These are phyloP conservation scores for Metschnikowia bowlesiae DNA, from an alignment of 805 yeast species.

Conservation along the genomic window DNA sequence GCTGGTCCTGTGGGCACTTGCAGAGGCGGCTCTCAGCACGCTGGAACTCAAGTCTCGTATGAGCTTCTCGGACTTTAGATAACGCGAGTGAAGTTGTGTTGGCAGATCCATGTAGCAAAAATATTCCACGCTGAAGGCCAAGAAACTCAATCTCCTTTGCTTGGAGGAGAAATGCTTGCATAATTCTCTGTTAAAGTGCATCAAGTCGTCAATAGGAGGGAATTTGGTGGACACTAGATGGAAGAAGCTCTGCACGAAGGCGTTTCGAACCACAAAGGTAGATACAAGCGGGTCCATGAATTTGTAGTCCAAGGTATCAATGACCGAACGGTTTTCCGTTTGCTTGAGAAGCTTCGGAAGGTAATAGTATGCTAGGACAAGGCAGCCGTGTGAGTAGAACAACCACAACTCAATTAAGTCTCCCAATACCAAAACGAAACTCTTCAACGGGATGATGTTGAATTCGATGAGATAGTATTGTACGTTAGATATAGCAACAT, in stretches of 20 bases:
- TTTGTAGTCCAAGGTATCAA: constrained; percentile 3
- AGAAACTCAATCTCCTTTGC: constrained; percentile 3
- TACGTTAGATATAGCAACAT: constrained; percentile 4
- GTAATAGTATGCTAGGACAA: constrained; percentile 6
- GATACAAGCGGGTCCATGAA: constrained; percentile 7
- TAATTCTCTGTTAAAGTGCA: constrained; percentile 6
- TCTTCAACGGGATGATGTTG: constrained; percentile 3
- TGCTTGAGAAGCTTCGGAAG: constrained; percentile 4
- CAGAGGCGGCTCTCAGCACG: constrained; percentile 1
- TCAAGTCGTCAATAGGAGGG: constrained; percentile 8
- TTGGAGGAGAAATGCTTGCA: constrained; percentile 4
- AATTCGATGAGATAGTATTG: not conserved
- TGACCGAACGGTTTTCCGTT: not conserved
- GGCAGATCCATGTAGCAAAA: constrained; percentile 13
- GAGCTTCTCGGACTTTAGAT: constrained; percentile 2
- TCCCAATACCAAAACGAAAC: not conserved
- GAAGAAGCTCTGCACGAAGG: constrained; percentile 4
- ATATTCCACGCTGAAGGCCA: constrained; percentile 7
- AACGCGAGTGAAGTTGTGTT: constrained; percentile 6
- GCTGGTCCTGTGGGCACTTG: not conserved
- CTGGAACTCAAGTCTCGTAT: constrained; percentile 2
- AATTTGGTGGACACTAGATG: not conserved
- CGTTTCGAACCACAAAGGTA: constrained; percentile 6
- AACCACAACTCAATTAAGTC: constrained; percentile 11
- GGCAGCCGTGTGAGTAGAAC: constrained; percentile 15